Conservation (phyloP, 2,329 filamentous ascomycete species). For the Aspergillus persii region DNA sequence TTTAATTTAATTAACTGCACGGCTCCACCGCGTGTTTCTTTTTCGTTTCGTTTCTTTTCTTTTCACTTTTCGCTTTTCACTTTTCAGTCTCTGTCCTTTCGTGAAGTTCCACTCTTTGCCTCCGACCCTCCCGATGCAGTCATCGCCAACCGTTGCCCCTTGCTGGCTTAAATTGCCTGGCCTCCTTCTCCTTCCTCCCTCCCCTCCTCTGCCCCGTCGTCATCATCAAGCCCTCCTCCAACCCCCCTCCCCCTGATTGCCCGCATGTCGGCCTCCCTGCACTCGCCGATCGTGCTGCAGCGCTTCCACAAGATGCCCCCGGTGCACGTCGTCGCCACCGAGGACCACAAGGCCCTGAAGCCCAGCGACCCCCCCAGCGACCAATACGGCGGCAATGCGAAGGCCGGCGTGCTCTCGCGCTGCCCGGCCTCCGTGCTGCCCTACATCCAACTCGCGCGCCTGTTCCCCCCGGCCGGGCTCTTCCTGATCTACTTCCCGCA, state of each 20-base stretch:
- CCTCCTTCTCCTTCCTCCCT: too few relatives aligned
- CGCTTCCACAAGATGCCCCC: neutral
- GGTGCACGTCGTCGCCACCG: neutral
- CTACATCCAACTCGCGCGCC: conserved; percentile 50
- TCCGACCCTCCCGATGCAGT: neutral
- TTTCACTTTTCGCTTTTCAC: too few relatives aligned
- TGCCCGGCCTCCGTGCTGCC: conserved; percentile 1
- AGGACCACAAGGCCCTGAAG: neutral
- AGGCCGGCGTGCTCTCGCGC: neutral
- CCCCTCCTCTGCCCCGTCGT: too few relatives aligned
- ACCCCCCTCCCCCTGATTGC: too few relatives aligned
- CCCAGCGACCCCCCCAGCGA: neutral
- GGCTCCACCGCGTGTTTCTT: too few relatives aligned
- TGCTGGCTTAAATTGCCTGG: neutral
- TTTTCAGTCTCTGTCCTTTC: too few relatives aligned
- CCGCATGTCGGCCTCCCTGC: neutral
- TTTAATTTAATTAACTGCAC: too few relatives aligned
- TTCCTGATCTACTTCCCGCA: conserved; percentile 87
- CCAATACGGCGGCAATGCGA: conserved; percentile 3
- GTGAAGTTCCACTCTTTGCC: neutral
- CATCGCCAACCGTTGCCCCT: neutral
- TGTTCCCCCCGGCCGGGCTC: conserved; percentile 78
- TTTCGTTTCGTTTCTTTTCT: too few relatives aligned
- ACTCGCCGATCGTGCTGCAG: neutral
- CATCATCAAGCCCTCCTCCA: too few relatives aligned